These are phyloP conservation scores for Paramyrothecium sp. DNA, from an alignment of 2,329 filamentous ascomycete species.

Conservation along the genomic window DNA sequence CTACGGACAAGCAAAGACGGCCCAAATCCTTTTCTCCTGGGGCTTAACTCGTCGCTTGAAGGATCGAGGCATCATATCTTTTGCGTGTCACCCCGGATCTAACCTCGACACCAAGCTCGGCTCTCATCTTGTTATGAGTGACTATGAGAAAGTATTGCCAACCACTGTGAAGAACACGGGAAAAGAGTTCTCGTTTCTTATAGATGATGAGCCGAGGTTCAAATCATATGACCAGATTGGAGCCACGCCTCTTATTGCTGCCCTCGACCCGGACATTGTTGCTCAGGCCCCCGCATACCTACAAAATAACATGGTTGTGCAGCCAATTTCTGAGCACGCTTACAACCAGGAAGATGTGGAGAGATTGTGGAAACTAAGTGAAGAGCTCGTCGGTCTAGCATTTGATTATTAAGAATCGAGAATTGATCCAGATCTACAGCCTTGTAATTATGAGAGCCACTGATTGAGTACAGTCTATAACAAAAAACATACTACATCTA, in stretches of 20 bases:
- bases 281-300: background rate
- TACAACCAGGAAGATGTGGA: background rate
- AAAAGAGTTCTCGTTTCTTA: background rate
- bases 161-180: background rate
- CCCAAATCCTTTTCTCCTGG: constrained; percentile 22
- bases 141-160: background rate
- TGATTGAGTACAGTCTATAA: too few species aligned
- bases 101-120: background rate
- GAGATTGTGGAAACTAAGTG: background rate
- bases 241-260: background rate
- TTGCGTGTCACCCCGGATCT: background rate
- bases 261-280: background rate
- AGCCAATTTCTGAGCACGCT: background rate
- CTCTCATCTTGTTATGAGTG: background rate
- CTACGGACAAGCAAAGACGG: constrained; percentile 27
- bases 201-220: background rate
- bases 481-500: too few species aligned
- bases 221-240: background rate
- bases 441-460: too few species aligned
- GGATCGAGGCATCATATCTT: background rate
- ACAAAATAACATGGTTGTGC: background rate
- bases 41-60: constrained; percentile 11
- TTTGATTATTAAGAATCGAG: background rate
- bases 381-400: background rate
- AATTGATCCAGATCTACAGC: too few species aligned